phyloP scores from a whole-genome alignment of 225 moss, liverwort and hornwort species.

The Neckera pumila region DNA sequence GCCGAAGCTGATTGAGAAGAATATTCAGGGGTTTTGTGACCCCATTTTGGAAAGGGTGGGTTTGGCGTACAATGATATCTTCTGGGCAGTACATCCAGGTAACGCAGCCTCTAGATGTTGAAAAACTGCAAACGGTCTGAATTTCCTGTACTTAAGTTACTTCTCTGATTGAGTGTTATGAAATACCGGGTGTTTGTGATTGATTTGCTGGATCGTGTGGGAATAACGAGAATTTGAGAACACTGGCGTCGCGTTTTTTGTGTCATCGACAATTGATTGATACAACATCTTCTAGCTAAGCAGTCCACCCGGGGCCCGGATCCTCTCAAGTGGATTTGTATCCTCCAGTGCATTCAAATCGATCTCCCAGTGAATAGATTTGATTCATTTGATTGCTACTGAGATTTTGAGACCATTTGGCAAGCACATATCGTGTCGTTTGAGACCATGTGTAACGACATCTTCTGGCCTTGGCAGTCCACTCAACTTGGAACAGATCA shows the following conservation, averaged over 20 bases:
- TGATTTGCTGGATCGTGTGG: background rate
- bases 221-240: background rate
- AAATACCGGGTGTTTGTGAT: background rate
- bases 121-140: background rate
- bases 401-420: background rate
- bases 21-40: slow-evolving; percentile 58
- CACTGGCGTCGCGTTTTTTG: too few relatives aligned
- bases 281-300: background rate
- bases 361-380: background rate
- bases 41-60: slow-evolving; percentile 8
- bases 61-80: slow-evolving; percentile 62
- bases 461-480: background rate
- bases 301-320: background rate
- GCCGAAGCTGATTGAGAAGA: slow-evolving; percentile 56
- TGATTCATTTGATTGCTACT: background rate
- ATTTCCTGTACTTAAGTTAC: background rate
- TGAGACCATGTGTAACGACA: background rate
- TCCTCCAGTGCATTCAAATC: background rate
- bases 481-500: background rate
- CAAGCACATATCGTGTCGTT: background rate
- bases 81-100: slow-evolving; percentile 96
- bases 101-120: background rate
- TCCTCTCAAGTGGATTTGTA: background rate
- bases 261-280: background rate
- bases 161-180: background rate